These are phyloP conservation scores for Elongisporangium undulatum DNA, from an alignment of 352 stramenopile genomes.

Conservation along the genomic window DNA sequence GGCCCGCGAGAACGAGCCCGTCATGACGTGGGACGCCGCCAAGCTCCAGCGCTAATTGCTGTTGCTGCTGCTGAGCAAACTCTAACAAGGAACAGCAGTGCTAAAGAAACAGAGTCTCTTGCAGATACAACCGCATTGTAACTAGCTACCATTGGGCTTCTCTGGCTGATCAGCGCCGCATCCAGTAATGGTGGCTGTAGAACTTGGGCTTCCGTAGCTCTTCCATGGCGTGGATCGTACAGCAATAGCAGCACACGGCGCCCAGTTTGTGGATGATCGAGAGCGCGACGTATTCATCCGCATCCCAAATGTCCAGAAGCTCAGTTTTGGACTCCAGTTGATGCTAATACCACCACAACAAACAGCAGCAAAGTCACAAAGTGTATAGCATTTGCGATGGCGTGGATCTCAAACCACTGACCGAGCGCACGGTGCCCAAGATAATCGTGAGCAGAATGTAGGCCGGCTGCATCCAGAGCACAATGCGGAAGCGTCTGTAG, in stretches of 20 bases:
- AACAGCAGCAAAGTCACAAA: neutral
- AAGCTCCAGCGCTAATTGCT: constrained; percentile 51
- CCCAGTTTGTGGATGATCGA: constrained; percentile 54
- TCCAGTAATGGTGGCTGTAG: constrained; percentile 52
- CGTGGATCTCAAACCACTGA: constrained; percentile 9
- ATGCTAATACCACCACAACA: constrained; percentile 14
- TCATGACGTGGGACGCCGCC: constrained; percentile 73
- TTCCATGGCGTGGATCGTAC: constrained; percentile 42
- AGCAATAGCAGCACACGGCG: constrained; percentile 46
- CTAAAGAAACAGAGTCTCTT: neutral
- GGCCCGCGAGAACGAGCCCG: constrained; percentile 62
- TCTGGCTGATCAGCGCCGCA: constrained; percentile 16
- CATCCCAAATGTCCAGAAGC: constrained; percentile 41
- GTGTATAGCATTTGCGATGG: no score
- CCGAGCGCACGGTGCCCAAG: constrained; percentile 29
- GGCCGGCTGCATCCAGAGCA: constrained; percentile 35
- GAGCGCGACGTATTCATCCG: constrained; percentile 27
- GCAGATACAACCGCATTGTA: neutral
- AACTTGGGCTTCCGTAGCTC: constrained; percentile 48
- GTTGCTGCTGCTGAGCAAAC: neutral
- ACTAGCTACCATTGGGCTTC: constrained; percentile 1
- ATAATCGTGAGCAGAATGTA: constrained; percentile 55
- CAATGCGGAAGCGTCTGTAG: constrained; percentile 42
- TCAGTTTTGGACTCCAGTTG: constrained; percentile 20
- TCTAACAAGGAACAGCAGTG: neutral